phyloP scores from a whole-genome alignment of 2,329 filamentous ascomycete genomes.

The Claviceps sp. region DNA sequence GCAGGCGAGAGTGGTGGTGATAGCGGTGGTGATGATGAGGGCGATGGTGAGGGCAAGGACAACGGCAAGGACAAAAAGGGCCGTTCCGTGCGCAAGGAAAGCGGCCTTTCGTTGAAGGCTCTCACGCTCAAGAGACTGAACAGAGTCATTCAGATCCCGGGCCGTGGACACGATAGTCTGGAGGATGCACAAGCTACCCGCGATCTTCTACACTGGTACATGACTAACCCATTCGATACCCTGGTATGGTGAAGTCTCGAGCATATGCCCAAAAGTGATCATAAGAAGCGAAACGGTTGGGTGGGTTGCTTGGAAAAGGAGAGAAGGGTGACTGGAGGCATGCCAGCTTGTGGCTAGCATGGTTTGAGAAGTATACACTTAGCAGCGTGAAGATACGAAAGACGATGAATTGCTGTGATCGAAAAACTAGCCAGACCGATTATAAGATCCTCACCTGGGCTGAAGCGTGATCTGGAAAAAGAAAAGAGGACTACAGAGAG shows the following conservation, averaged over 20 bases:
- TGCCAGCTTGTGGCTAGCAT: not conserved
- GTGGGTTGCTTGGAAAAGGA: not conserved
- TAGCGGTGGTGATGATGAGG: not conserved
- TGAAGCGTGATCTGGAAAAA: not conserved
- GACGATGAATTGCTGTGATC: too few species aligned
- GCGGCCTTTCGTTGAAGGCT: conserved; percentile 25
- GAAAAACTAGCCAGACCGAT: too few species aligned
- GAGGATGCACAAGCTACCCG: conserved; percentile 31
- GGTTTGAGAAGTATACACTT: not conserved
- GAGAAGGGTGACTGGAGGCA: not conserved
- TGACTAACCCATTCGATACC: conserved; percentile 6
- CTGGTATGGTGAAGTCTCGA: not conserved
- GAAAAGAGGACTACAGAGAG: not conserved
- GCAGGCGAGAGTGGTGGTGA: not conserved
- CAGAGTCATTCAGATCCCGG: conserved; percentile 24
- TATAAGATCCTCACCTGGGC: too few species aligned
- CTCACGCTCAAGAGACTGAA: conserved; percentile 23
- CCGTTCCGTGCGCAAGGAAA: conserved; percentile 3
- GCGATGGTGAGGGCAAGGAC: not conserved
- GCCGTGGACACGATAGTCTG: conserved; percentile 26
- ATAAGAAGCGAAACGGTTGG: not conserved
- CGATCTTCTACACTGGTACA: conserved; percentile 27
- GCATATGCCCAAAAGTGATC: not conserved
- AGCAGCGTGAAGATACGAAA: not conserved
- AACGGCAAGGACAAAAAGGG: not conserved